Conservation (phyloP, 352 stramenopile genomes). For the Phytophthora colocasiae region DNA sequence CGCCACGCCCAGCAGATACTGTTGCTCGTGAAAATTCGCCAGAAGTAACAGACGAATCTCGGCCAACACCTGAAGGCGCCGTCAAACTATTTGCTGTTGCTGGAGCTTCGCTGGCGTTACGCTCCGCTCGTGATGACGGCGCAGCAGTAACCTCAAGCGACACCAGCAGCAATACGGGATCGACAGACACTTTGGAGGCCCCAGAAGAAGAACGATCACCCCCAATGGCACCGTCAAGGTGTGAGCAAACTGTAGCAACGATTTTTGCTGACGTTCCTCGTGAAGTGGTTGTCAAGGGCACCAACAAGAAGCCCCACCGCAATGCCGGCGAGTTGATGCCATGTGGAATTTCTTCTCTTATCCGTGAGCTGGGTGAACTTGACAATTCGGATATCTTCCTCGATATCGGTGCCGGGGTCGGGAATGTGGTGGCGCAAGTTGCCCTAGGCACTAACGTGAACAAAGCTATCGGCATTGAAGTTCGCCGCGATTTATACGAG, state of each 20-base stretch:
- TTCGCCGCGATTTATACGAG: background rate
- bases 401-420: background rate
- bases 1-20: no score
- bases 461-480: background rate
- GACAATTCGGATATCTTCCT: background rate
- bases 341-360: background rate
- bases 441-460: background rate
- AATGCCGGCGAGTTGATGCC: background rate
- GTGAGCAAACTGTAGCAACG: background rate
- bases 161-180: no score
- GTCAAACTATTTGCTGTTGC: no score
- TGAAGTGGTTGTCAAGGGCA: background rate
- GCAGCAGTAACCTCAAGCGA: no score
- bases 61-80: no score
- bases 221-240: background rate
- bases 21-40: no score
- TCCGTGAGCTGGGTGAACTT: background rate
- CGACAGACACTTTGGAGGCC: no score
- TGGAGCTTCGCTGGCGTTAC: no score
- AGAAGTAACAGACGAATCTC: no score
- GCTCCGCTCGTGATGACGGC: no score
- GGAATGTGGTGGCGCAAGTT: background rate
- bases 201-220: background rate
- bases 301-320: background rate
- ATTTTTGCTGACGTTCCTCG: background rate